Evolutionary conservation across 805 yeast species (phyloP), one percentile per base, ranked within the genome.

Genomic region (Metschnikowia lachancei): DNA sequence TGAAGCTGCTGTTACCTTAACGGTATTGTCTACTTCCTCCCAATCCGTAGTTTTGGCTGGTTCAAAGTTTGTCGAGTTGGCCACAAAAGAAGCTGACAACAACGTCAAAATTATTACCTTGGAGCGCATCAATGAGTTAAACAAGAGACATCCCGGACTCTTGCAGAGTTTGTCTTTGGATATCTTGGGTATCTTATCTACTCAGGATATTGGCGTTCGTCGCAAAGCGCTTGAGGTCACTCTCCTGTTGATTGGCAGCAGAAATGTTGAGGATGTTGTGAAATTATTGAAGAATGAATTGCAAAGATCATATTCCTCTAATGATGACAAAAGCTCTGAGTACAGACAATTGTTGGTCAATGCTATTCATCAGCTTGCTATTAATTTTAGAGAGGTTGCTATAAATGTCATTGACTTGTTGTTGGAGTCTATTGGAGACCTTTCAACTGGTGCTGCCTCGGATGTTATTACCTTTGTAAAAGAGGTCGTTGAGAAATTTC

Each of bases 201-300:
- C 95, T 3, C 95, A 90, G 54, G 97, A 94, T 59, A 64, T 91
- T 50, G 97, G 87, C 57, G 97, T 94, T 46, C 88, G 96, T 62
- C 78, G 81, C 55, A 87, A 87, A 67, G 96, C 96, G 4, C 76
- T 95, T 51, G 85, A 83, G 46, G 86, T 92, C 41, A 80, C 95
- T n/a, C 73, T 94, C 61, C 77, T 82, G 51, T 76, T 94, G 61
- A 83, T 90, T 39, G 76, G 95, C 34, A 80, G 85, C 57, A 87
- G 95, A 72, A 92, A 92, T 57, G 96, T 90, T 43, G 97, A 90
- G 61, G 96, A 89, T 60, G 96, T 92, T 31, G 86, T 94, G 54
- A 88, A 90, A 61, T 78, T 92, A 55, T 80, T 94, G 67, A 92
- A 88, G 72, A 94, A 89, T 63, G 99, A 94, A 70, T 78, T 94